Percentiles rank a stretch among this genome's conserved stretches.
Conservation (phyloP, 2,329 filamentous ascomycete species). For the Diplodia seriata region DNA sequence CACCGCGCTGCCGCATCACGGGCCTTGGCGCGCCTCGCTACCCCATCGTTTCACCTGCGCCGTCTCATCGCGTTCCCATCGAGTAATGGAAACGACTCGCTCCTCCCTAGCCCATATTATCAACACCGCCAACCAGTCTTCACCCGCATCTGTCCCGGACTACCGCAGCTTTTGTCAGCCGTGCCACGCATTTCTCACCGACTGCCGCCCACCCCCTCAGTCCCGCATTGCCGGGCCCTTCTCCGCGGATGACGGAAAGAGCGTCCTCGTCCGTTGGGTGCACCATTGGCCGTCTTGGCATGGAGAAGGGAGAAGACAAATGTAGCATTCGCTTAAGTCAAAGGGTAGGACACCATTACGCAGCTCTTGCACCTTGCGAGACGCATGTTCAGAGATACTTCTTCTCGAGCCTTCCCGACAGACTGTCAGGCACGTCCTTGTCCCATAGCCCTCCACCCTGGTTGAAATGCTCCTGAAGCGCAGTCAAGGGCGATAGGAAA, state of each 20-base stretch:
- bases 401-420: constrained; percentile 22
- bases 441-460: constrained; percentile 30
- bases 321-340: background rate
- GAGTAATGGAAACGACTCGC: constrained; percentile 29
- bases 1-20: constrained; percentile 1
- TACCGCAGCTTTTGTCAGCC: background rate
- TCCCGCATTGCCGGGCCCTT: background rate
- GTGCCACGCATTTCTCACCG: background rate
- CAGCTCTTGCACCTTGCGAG: background rate
- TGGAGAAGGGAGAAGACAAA: background rate
- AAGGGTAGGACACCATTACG: background rate
- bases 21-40: constrained; percentile 3
- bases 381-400: constrained; percentile 21
- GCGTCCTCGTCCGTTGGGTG: background rate
- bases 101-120: constrained; percentile 1
- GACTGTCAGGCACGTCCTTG: constrained; percentile 11
- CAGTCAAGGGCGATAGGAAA: constrained; percentile 58
- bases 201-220: background rate
- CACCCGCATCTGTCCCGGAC: constrained; percentile 1
- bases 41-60: constrained; percentile 10
- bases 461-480: constrained; percentile 52
- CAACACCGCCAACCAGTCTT: background rate
- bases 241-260: background rate
- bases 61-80: constrained; percentile 29
- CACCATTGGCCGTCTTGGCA: background rate